Conservation (phyloP, 345 rosid genomes). For the Citrus hindsii region DNA sequence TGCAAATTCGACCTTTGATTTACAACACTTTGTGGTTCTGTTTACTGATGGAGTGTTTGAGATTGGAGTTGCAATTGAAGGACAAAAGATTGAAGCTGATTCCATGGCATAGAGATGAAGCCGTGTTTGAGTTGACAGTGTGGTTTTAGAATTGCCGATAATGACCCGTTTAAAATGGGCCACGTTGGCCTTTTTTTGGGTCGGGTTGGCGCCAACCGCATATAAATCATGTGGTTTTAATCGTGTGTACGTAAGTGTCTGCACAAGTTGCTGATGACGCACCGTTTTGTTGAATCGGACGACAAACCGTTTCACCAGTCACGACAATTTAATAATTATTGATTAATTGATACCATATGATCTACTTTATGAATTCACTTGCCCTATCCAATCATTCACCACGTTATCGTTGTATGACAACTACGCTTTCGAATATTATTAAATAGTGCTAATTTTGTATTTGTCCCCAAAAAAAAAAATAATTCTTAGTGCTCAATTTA, state of each 20-base stretch:
- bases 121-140: neutral
- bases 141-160: neutral
- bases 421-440: no score
- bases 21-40: conserved; percentile 10
- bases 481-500: no score
- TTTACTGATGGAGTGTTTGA: conserved; percentile 6
- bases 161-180: conserved; percentile 29
- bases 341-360: no score
- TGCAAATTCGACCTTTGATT: conserved; percentile 21
- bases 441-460: no score
- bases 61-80: conserved; percentile 19
- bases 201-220: conserved; percentile 44
- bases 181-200: conserved; percentile 29
- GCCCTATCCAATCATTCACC: no score
- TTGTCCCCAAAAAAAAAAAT: no score
- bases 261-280: neutral
- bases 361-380: no score
- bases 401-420: no score
- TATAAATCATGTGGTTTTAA: neutral
- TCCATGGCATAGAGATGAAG: conserved; percentile 29
- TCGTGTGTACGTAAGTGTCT: neutral
- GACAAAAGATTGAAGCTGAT: conserved; percentile 31
- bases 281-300: neutral
- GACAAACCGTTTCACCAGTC: neutral
- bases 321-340: no score